These are phyloP conservation scores for Calocera viscosa DNA, from an alignment of 768 basidiomycete genomes.

Conservation along the genomic window DNA sequence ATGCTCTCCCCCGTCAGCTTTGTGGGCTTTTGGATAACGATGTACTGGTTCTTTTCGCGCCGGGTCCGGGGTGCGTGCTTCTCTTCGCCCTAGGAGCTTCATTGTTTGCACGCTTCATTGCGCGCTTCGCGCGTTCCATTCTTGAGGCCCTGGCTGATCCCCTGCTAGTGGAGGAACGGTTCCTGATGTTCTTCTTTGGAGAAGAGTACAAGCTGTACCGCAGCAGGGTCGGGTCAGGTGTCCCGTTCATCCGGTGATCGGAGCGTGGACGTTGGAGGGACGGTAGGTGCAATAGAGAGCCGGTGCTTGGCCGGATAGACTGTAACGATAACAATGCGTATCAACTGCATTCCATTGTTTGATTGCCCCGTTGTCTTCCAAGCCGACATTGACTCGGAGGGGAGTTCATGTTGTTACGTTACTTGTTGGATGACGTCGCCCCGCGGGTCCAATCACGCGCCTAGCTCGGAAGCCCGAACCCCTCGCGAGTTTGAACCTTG, in stretches of 20 bases:
- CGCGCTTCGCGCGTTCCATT: background rate
- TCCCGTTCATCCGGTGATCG: conserved; percentile 65
- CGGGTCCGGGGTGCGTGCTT: conserved; percentile 60
- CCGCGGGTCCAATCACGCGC: background rate
- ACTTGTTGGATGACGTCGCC: background rate
- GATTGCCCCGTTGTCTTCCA: too few relatives aligned
- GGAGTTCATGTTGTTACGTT: too few relatives aligned
- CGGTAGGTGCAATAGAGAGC: too few relatives aligned
- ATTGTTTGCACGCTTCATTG: background rate
- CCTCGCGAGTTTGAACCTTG: background rate
- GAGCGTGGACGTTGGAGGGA: too few relatives aligned
- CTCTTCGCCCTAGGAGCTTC: background rate
- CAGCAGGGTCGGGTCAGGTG: conserved; percentile 63
- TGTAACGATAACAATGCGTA: too few relatives aligned
- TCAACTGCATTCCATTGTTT: background rate
- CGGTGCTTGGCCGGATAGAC: too few relatives aligned
- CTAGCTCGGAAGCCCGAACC: background rate
- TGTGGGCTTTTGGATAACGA: conserved; percentile 46
- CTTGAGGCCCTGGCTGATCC: background rate
- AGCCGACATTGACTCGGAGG: too few relatives aligned
- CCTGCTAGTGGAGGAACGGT: conserved; percentile 60
- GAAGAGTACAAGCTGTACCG: conserved; percentile 71
- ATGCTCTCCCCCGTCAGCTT: conserved; percentile 76
- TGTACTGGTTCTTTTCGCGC: conserved; percentile 79
- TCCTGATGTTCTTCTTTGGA: conserved; percentile 79